Evolutionary conservation across 352 stramenopile species (phyloP), one percentile per base, ranked within the genome.

Genomic region (Achlya hypogyna): DNA sequence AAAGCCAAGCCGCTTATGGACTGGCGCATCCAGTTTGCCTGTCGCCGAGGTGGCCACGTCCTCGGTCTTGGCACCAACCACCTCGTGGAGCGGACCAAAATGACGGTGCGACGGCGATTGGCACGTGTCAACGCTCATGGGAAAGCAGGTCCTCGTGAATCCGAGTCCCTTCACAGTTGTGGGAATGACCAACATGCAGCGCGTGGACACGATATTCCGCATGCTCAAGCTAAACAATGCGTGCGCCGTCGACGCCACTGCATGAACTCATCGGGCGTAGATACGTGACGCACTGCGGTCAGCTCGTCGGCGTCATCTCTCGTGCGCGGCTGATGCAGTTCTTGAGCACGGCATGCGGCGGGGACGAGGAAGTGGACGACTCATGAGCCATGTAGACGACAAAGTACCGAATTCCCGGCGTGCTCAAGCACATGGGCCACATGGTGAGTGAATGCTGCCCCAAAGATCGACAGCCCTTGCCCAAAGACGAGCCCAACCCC

Each of bases 161-260:
- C 81, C 84, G 63, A 88, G 81, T 59, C 84, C 84, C 22, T 89
- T 93, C 69, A 81, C 90, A 62, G 43, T 93, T 16, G 88, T 93
- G 78, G 81, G 88, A 71, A 91, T 89, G 82, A 93, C 82, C 47
- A 75, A 81, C 6, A 91, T 93, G 81, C 81, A 80, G 51, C 81
- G 81, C 23, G 84, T 96, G 28, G 85, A 96, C 63, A 68, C 89
- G 69, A 72, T 96, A 27, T 94, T 96, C 72, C 81, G 87, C 42
- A 93, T 94, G 82, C 82, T 96, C 49, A 93, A 91, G 69, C 78
- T 96, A 59, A 93, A 92, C 71, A 89, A 93, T 69, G 82, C 85
- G 29, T 96, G 92, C 70, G 81, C 73, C 10, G 16, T 56, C 25
- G 2, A 38, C 10, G 20, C 72, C 69, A 20, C 31, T 32, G n/a